Evolutionary conservation across 192 early-diverging fungal species (phyloP), one percentile per base, ranked within the genome.

Genomic region (Dissophora ornata): DNA sequence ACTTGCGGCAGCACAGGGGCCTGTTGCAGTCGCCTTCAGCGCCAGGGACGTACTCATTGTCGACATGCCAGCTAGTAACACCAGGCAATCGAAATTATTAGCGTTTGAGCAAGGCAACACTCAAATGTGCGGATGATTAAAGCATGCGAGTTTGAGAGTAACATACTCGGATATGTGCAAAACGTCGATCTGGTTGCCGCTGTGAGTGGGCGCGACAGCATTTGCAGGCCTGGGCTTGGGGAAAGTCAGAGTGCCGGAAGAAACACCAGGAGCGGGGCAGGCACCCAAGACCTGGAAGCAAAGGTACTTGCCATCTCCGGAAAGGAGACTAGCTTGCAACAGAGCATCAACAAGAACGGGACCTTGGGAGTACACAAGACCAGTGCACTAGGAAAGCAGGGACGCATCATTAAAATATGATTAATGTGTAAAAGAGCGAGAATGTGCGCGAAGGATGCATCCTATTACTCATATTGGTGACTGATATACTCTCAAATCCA

Each of bases 151-250:
- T 62, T 71, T 32, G 53, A 25, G n/a, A 77, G 56, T 33, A 62
- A 82, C 84, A 21, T 74, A 85, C 67, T 86, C 85, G n/a, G 80
- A 82, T 25, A 86, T 61, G 49, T 86, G 85, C 28, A 86, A 53
- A 15, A 86, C 74, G 28, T 81, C 82, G 15, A 85, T 49, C 18
- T 41, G 62, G 7, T 61, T 46, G 5, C 69, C 78, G 21, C 64
- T 75, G 16, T 67, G 71, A 16, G 69, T 9, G 2, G 63, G 69
- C 8, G 57, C 25, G n/a, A 44, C 59, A 26, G 50, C 64, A 28
- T 75, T 70, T 13, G 33, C 48, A 15, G 85, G 85, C 42, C 81
- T 84, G 11, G 73, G 25, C 52, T 82, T 84, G 28, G 85, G 82
- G 69, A 86, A 86, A 22, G 68, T 38, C 30, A 84, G 30, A 13